Conservation (phyloP, 2,329 filamentous ascomycete genomes). For the Sclerotinia spermophila region DNA sequence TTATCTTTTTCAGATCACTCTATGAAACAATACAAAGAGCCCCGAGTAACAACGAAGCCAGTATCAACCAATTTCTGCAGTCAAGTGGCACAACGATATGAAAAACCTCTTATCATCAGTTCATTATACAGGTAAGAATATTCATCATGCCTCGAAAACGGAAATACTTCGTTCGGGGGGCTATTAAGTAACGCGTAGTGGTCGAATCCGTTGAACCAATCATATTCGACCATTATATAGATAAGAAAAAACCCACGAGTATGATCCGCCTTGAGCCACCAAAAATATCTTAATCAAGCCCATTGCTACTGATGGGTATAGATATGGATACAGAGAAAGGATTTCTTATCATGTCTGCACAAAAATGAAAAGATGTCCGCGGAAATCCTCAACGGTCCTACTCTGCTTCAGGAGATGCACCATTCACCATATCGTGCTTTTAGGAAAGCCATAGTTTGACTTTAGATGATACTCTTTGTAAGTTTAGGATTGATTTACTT, state of each 20-base stretch:
- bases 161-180: slow-evolving; percentile 12
- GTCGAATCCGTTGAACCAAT: slow-evolving; percentile 1
- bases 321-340: not conserved
- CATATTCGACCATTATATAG: not conserved
- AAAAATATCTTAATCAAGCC: not conserved
- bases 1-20: not conserved
- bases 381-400: slow-evolving; percentile 4
- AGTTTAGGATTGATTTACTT: not conserved
- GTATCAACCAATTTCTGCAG: not conserved
- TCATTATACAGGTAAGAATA: not conserved
- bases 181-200: slow-evolving; percentile 6
- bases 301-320: not conserved
- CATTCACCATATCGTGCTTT: not conserved
- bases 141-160: not conserved
- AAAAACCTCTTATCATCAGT: not conserved
- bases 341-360: not conserved
- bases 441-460: not conserved
- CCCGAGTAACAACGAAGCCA: not conserved
- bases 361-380: slow-evolving; percentile 2
- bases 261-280: not conserved
- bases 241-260: not conserved
- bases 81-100: not conserved
- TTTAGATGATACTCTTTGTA: not conserved
- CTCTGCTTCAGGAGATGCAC: not conserved
- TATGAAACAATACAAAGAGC: not conserved